Base-by-base conservation (phyloP, 345 rosid species). In the Physaria fendleri region DNA sequence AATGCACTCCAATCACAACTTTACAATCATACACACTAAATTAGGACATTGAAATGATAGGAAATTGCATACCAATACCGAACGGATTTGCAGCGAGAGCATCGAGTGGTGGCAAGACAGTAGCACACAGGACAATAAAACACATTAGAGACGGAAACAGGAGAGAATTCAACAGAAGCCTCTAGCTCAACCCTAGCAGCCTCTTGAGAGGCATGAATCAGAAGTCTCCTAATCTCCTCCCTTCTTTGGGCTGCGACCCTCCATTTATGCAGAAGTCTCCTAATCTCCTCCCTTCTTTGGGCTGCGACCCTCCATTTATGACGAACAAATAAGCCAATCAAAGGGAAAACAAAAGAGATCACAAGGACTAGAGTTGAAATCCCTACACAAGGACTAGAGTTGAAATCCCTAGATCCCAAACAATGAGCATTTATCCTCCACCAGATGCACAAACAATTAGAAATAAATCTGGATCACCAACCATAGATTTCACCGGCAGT, bases 351-450 rank as follows among this genome's bases (percentile, higher is more conserved):
- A 21, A 84, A 18, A 39, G 76, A 78, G 52, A 83, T 51, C 60
- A 75, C 76, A 66, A 90, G 83, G 77, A 81, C n/a, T n/a, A n/a
- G n/a, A n/a, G n/a, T n/a, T n/a, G n/a, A n/a, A n/a, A n/a, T n/a
- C n/a, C n/a, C n/a, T n/a, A n/a, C n/a, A n/a, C n/a, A n/a, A n/a
- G n/a, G n/a, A n/a, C 76, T 60, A 85, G 81, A 78, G 81, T 77
- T 56, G 81, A 78, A 75, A 85, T 74, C 92, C 96, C 92, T 79
- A 90, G 90, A 94, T 87, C 92, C 85, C 66, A 78, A 32, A 65
- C 48, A 52, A 82, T 75, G 65, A 65, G 88, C 99, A 94, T 94
- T 78, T 94, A 93, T 79, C 76, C 82, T 29, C 66, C 75, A 53
- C 71, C 64, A 66, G 75, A 72, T 68, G 64, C 78, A 72, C 72